These are phyloP conservation scores for Ustilago cynodontis DNA, from an alignment of 1,284 basidiomycete species.

Conservation along the genomic window DNA sequence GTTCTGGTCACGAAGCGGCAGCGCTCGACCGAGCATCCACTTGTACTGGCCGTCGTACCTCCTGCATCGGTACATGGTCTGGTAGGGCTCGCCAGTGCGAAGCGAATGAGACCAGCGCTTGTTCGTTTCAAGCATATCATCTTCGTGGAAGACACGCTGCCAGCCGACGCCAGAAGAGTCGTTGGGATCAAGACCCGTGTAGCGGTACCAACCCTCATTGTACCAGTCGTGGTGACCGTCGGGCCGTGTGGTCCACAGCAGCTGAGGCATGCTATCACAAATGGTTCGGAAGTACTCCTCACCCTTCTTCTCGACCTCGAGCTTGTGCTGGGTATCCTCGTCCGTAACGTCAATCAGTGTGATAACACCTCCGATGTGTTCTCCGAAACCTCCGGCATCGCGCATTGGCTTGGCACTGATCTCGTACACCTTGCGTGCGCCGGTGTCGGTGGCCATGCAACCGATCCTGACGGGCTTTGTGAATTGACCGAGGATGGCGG, in stretches of 20 bases:
- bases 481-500: conserved; percentile 54
- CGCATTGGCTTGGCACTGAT: conserved; percentile 61
- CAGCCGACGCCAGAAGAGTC: conserved; percentile 66
- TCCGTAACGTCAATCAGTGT: conserved; percentile 57
- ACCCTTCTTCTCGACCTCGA: conserved; percentile 53
- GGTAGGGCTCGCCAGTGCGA: conserved; percentile 69
- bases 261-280: conserved; percentile 66
- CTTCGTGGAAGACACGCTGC: conserved; percentile 68
- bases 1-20: conserved; percentile 59
- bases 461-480: conserved; percentile 53
- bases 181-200: conserved; percentile 65
- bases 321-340: conserved; percentile 22
- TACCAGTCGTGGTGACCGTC: conserved; percentile 66
- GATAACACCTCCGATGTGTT: conserved; percentile 63
- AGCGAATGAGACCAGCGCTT: conserved; percentile 68
- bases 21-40: conserved; percentile 68
- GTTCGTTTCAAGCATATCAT: conserved; percentile 67
- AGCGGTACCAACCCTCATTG: conserved; percentile 67
- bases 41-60: conserved; percentile 64
- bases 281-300: conserved; percentile 63
- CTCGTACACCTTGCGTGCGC: conserved; percentile 45
- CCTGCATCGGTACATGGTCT: conserved; percentile 67
- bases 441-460: conserved; percentile 47
- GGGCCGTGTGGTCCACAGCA: conserved; percentile 69
- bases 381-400: conserved; percentile 56